Conservation (phyloP, 2,329 filamentous ascomycete species). For the Lachnellula occidentalis region DNA sequence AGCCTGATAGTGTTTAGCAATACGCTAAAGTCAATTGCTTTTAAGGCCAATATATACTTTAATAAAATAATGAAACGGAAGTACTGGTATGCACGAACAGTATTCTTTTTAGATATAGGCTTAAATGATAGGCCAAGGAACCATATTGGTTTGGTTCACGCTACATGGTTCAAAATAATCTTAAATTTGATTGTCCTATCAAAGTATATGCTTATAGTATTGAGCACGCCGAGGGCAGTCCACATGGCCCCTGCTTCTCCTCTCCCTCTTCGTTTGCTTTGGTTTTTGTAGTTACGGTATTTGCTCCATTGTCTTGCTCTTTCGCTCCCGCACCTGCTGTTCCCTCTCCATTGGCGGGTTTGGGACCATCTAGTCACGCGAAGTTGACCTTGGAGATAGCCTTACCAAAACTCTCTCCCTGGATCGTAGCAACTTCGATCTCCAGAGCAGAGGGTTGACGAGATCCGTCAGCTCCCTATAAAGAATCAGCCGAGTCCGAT, state of each 20-base stretch:
- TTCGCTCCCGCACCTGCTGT: background rate
- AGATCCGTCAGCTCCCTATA: conserved; percentile 63
- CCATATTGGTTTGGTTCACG: too few species aligned
- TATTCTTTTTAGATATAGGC: too few species aligned
- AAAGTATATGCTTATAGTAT: conserved; percentile 45
- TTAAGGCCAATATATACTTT: too few species aligned
- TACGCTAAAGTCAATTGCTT: too few species aligned
- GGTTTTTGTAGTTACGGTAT: conserved; percentile 19
- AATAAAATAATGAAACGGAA: too few species aligned
- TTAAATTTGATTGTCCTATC: background rate
- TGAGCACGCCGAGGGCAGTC: conserved; percentile 67
- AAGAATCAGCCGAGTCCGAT: conserved; percentile 9
- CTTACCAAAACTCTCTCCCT: conserved; percentile 83
- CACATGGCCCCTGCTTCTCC: conserved; percentile 64
- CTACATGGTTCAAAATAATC: background rate
- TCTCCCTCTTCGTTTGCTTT: conserved; percentile 36
- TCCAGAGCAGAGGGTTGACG: conserved; percentile 74
- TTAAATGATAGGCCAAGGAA: too few species aligned
- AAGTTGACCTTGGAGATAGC: conserved; percentile 64
- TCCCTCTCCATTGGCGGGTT: conserved; percentile 19
- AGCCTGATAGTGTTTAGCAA: too few species aligned
- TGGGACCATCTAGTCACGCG: conserved; percentile 69
- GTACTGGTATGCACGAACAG: too few species aligned
- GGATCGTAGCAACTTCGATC: conserved; percentile 70
- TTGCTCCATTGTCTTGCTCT: conserved; percentile 13